These are phyloP conservation scores for Colletotrichum abscissum DNA, from an alignment of 2,329 filamentous ascomycete genomes.

Conservation along the genomic window DNA sequence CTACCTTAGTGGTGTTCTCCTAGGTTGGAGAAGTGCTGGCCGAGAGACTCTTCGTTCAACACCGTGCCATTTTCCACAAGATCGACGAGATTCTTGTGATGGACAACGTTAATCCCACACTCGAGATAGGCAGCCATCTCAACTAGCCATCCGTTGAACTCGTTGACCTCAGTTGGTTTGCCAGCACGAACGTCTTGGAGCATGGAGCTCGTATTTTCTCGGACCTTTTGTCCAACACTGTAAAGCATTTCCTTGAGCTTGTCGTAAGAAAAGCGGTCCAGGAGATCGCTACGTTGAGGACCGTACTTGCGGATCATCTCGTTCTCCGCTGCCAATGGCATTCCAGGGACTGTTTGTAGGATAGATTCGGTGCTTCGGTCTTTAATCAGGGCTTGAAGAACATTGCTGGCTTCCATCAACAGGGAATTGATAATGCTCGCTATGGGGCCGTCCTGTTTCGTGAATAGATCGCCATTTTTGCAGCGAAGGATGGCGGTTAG, in stretches of 20 bases:
- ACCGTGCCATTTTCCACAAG: slow-evolving; percentile 52
- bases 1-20: neutral
- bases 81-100: slow-evolving; percentile 54
- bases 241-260: slow-evolving; percentile 59
- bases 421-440: slow-evolving; percentile 74
- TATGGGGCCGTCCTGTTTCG: slow-evolving; percentile 61
- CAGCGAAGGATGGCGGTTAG: slow-evolving; percentile 83
- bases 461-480: slow-evolving; percentile 82
- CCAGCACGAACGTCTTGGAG: slow-evolving; percentile 67
- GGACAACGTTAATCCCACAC: slow-evolving; percentile 46
- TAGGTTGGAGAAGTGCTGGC: slow-evolving; percentile 39
- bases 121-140: slow-evolving; percentile 56
- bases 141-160: slow-evolving; percentile 70
- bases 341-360: slow-evolving; percentile 39
- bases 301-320: slow-evolving; percentile 1
- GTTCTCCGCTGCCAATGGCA: neutral
- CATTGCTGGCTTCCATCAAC: slow-evolving; percentile 77
- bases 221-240: slow-evolving; percentile 58
- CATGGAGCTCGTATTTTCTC: slow-evolving; percentile 70
- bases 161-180: slow-evolving; percentile 64
- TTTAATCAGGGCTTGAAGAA: slow-evolving; percentile 77
- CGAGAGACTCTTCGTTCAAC: slow-evolving; percentile 49
- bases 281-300: slow-evolving; percentile 30
- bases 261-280: slow-evolving; percentile 55
- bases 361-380: slow-evolving; percentile 56